Evolutionary conservation across 2,329 filamentous ascomycete species (phyloP).

Genomic region (Aspergillus spinulosporus): DNA sequence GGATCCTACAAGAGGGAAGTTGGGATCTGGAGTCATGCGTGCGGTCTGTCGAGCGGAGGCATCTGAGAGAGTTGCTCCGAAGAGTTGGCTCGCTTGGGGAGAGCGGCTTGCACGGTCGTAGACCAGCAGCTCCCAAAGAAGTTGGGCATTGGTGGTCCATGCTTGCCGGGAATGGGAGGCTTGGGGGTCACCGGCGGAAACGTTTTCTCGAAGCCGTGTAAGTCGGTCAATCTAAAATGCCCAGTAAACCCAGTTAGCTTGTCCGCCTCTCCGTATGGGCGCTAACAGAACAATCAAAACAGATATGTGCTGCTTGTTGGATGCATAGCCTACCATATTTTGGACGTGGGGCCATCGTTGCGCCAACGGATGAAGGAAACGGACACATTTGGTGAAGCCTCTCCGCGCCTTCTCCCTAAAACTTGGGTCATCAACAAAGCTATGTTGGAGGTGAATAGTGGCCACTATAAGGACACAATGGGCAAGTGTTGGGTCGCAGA

Average conservation of each 20-base stretch:
- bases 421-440: slow-evolving; percentile 47
- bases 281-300: neutral
- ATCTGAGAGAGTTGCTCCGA: slow-evolving; percentile 15
- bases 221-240: slow-evolving; percentile 25
- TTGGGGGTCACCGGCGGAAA: slow-evolving; percentile 25
- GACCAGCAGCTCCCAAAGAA: slow-evolving; percentile 41
- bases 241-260: slow-evolving; percentile 1
- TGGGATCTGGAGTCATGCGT: slow-evolving; percentile 26
- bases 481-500: slow-evolving; percentile 50
- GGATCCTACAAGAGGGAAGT: slow-evolving; percentile 42
- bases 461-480: slow-evolving; percentile 56
- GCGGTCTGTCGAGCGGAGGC: slow-evolving; percentile 21
- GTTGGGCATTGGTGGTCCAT: slow-evolving; percentile 38
- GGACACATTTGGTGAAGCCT: slow-evolving; percentile 48
- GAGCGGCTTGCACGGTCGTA: slow-evolving; percentile 38
- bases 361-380: slow-evolving; percentile 46
- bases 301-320: neutral
- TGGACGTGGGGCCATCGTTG: slow-evolving; percentile 49
- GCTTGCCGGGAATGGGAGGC: slow-evolving; percentile 18
- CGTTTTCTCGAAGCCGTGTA: slow-evolving; percentile 35
- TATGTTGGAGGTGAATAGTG: slow-evolving; percentile 57
- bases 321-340: slow-evolving; percentile 12
- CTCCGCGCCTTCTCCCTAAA: slow-evolving; percentile 46
- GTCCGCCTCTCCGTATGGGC: neutral
- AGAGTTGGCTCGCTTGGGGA: slow-evolving; percentile 1